phyloP scores from a whole-genome alignment of 163 green algal genomes.

The Botryococcus braunii region DNA sequence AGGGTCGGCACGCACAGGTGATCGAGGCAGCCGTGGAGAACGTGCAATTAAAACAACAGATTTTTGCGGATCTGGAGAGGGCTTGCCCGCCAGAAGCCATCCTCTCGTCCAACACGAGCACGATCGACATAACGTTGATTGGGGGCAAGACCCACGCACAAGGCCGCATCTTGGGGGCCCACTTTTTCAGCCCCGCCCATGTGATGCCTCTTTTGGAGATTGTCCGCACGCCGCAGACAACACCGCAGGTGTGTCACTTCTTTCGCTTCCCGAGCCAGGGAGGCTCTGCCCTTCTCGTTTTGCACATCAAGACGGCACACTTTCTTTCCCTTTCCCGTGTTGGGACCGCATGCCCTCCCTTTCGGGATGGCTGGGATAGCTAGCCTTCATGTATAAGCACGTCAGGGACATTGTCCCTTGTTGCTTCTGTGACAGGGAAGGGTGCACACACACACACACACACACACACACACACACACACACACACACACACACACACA shows the following conservation, averaged over 20 bases:
- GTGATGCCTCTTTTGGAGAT: constrained; percentile 99
- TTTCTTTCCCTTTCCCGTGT: no score
- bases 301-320: no score
- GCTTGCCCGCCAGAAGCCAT: constrained; percentile 62
- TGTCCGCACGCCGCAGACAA: constrained; percentile 77
- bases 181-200: constrained; percentile 97
- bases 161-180: constrained; percentile 83
- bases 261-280: no score
- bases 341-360: no score
- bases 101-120: constrained; percentile 95
- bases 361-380: no score
- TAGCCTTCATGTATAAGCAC: no score
- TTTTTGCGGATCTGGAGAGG: constrained; percentile 34
- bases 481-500: no score
- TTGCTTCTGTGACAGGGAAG: no score
- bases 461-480: no score
- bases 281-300: no score
- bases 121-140: constrained; percentile 26
- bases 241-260: constrained; percentile 64
- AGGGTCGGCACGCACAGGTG: constrained; percentile 27
- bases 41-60: constrained; percentile 77
- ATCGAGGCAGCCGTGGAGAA: constrained; percentile 97
- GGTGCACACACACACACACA: no score
- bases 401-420: no score
- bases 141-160: constrained; percentile 35